Conservation (phyloP, 371 early-diverging fungal genomes). For the Apophysomyces sp. region DNA sequence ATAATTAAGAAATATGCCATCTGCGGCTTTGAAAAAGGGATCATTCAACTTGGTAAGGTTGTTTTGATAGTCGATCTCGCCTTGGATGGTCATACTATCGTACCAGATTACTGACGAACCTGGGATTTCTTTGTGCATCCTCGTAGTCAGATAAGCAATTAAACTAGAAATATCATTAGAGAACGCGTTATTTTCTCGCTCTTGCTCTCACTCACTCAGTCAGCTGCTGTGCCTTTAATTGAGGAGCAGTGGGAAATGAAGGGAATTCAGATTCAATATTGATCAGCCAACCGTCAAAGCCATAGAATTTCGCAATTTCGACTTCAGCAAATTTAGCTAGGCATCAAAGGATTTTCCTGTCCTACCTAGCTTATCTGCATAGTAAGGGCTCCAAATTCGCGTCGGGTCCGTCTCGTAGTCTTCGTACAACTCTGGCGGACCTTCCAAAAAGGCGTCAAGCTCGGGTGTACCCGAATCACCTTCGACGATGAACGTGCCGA, state of each 20-base stretch:
- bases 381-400: slow-evolving; percentile 31
- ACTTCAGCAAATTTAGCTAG: too few relatives aligned
- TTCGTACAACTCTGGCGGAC: slow-evolving; percentile 10
- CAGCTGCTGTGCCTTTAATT: slow-evolving; percentile 27
- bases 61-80: slow-evolving; percentile 59
- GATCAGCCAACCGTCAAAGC: slow-evolving; percentile 71
- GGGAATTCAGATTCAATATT: slow-evolving; percentile 60
- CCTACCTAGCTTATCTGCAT: slow-evolving; percentile 57
- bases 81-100: slow-evolving; percentile 51
- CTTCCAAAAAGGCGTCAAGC: slow-evolving; percentile 44
- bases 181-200: neutral
- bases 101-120: slow-evolving; percentile 59
- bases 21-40: slow-evolving; percentile 49
- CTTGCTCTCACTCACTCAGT: slow-evolving; percentile 13
- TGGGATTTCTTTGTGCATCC: slow-evolving; percentile 49
- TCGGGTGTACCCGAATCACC: slow-evolving; percentile 38
- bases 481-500: slow-evolving; percentile 58
- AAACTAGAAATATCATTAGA: slow-evolving; percentile 25
- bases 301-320: slow-evolving; percentile 56
- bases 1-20: slow-evolving; percentile 66
- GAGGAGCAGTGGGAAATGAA: slow-evolving; percentile 17
- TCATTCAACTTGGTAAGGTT: slow-evolving; percentile 46
- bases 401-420: slow-evolving; percentile 5
- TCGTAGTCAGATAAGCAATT: slow-evolving; percentile 39
- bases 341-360: neutral